Percentiles rank a stretch among this genome's conserved stretches.
phyloP scores from a whole-genome alignment of 2,329 filamentous ascomycete genomes.

The Cercospora nicotianae region DNA sequence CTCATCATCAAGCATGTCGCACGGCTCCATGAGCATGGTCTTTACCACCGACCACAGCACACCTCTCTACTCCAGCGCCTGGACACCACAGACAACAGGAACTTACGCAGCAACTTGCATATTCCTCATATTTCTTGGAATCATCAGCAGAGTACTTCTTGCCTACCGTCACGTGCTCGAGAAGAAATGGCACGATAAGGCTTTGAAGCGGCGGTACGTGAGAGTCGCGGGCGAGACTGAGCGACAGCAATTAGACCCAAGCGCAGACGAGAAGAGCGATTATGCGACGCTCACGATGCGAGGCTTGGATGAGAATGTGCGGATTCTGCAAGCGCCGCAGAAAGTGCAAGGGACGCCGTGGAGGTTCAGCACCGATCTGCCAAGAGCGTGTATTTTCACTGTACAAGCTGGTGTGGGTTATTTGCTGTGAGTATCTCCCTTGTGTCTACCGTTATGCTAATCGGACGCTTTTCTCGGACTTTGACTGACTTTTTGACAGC shows the following conservation, averaged over 20 bases:
- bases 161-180: conserved; percentile 64
- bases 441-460: not conserved
- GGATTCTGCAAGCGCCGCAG: conserved; percentile 57
- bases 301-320: conserved; percentile 77
- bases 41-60: conserved; percentile 67
- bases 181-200: conserved; percentile 69
- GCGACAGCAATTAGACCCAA: conserved; percentile 32
- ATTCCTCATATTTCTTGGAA: conserved; percentile 77
- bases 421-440: conserved; percentile 68
- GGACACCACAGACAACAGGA: conserved; percentile 70
- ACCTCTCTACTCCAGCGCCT: conserved; percentile 65
- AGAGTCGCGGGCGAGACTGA: conserved; percentile 65
- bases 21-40: conserved; percentile 52
- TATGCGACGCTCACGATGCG: conserved; percentile 68
- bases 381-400: conserved; percentile 69
- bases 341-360: conserved; percentile 65
- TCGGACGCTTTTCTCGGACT: not conserved
- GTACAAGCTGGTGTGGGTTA: conserved; percentile 77
- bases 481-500: conserved; percentile 49
- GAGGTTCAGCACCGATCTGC: conserved; percentile 76
- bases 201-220: conserved; percentile 74
- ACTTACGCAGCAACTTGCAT: conserved; percentile 87
- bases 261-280: conserved; percentile 55
- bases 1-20: not conserved
- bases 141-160: conserved; percentile 67